Base-by-base conservation (phyloP, 768 basidiomycete species). In the Kondoa subrosea region DNA sequence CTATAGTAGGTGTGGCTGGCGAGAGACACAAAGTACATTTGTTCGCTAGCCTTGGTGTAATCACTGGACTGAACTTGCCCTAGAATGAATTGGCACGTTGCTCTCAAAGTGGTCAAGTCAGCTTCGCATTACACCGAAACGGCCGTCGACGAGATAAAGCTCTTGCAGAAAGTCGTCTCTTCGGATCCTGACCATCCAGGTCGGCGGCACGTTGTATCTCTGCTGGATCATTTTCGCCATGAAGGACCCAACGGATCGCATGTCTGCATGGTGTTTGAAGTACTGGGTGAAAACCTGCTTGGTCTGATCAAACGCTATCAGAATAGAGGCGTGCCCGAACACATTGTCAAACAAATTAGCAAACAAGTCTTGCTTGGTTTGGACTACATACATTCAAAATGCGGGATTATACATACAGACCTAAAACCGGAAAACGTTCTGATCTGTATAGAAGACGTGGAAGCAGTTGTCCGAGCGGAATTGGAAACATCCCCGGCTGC, bases 241-340 rank as follows among this genome's bases (percentile, higher is more conserved):
- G 88, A 87, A 70, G 95, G 95, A 1, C 91, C 91, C 12, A 95
- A 99, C 76, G 95, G 95, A 40, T 86, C 84, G 17, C 95, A 99
- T 78, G 88, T 99, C 72, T 97, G 95, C 82, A 97, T 99, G 95
- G 89, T 92, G 16, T 96, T 96, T 75, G 95, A 99, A 77, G 95
- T 97, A 29, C 83, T 99, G 8, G 95, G 93, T 69, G 93, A 99
- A 79, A 96, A 93, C 76, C 81, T 99, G 1, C 83, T 97, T 1
- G 91, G 80, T 2, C 83, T 99, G 73, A 95, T 97, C 82, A 96
- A 95, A 78, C 84, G 93, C 14, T 91, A 97, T 80, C 92, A 97
- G 81, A 91, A 91, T 80, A 91, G 93, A 74, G 93, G 93, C 71
- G 92, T 97, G 0, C 92, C 93, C 16, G 88, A 90, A 81, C 85